phyloP scores from a whole-genome alignment of 148 eudicot genomes.

The Rhododendron mucronatum region DNA sequence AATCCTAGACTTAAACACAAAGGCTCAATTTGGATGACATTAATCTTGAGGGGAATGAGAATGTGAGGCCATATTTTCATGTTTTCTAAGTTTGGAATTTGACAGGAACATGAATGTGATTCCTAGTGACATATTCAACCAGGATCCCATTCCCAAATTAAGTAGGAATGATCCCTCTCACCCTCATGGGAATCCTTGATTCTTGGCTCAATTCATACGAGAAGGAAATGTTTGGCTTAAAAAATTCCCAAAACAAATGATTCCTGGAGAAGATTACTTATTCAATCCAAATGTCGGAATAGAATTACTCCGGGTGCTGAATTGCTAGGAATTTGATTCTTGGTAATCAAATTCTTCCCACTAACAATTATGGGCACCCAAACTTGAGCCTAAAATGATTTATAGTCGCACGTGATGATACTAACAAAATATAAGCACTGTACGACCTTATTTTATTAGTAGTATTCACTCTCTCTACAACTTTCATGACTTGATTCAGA shows the following conservation, averaged over 20 bases:
- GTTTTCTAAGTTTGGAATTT: too few species aligned
- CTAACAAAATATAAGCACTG: not conserved
- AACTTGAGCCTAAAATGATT: not conserved
- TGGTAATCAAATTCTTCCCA: not conserved
- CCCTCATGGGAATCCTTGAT: too few species aligned
- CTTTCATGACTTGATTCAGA: constrained; percentile 1
- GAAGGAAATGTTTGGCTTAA: too few species aligned
- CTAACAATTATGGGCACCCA: not conserved
- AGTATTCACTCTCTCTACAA: not conserved
- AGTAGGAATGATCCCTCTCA: too few species aligned
- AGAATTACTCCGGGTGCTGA: not conserved
- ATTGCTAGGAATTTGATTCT: not conserved
- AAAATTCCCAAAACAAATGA: too few species aligned
- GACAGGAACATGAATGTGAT: too few species aligned
- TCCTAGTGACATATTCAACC: too few species aligned
- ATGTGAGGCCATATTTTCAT: too few species aligned
- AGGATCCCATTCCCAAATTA: too few species aligned
- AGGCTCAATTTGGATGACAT: not conserved
- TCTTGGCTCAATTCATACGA: too few species aligned
- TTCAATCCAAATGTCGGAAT: not conserved
- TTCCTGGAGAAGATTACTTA: too few species aligned
- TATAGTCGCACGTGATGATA: not conserved
- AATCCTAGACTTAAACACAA: not conserved
- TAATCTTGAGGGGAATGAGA: not conserved
- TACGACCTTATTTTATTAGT: not conserved